Conservation (phyloP, 805 yeast genomes). For the Cyberlindnera petersonii region DNA sequence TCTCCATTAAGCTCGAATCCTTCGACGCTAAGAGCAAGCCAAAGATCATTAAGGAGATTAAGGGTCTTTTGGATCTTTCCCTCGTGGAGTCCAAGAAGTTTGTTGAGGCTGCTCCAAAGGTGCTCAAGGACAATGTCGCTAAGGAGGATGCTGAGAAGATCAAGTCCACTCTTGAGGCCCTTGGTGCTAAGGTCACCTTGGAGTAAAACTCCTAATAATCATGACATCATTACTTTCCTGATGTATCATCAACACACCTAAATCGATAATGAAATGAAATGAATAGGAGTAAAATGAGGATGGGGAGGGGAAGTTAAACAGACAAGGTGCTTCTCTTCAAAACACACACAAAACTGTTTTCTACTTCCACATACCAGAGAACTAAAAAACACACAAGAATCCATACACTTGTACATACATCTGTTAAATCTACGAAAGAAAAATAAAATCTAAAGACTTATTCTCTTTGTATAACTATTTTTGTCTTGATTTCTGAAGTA, state of each 20-base stretch:
- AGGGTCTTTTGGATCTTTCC: conserved; percentile 83
- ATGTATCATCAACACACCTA: no score
- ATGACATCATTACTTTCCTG: background rate
- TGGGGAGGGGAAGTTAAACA: no score
- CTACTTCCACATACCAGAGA: background rate
- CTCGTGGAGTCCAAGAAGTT: conserved; percentile 96
- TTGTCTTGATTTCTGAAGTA: background rate
- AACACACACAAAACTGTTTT: no score
- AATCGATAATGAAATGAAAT: background rate
- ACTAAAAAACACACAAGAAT: background rate
- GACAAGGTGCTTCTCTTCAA: background rate
- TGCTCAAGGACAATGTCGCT: conserved; percentile 89
- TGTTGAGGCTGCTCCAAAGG: conserved; percentile 96
- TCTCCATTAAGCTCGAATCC: conserved; percentile 85
- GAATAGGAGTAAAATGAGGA: background rate
- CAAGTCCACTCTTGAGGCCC: conserved; percentile 84
- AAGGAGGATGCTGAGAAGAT: conserved; percentile 98
- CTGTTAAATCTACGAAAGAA: conserved; percentile 1
- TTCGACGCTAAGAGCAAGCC: conserved; percentile 96
- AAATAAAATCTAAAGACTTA: background rate
- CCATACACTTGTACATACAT: conserved; percentile 2
- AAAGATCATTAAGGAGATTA: conserved; percentile 95
- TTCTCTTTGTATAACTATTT: no score
- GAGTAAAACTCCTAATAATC: conserved; percentile 49
- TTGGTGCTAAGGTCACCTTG: conserved; percentile 89